A percentile compares a stretch with the other conserved stretches of the same genome.
These are phyloP conservation scores for Paecilomyces sp. DNA, from an alignment of 2,329 filamentous ascomycete genomes.

Conservation along the genomic window DNA sequence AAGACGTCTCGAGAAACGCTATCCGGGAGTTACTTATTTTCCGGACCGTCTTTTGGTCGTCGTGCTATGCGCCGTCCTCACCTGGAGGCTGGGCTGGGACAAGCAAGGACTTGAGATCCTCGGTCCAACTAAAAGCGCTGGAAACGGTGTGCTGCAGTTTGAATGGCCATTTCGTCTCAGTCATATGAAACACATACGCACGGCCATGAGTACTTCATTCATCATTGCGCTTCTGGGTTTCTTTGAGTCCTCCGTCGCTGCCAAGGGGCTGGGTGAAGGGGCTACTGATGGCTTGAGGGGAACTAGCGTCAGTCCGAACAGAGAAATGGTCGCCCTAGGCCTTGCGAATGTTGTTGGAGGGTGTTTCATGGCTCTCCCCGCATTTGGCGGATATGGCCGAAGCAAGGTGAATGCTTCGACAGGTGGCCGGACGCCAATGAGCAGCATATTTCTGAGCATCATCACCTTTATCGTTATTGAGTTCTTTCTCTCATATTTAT, in stretches of 20 bases:
- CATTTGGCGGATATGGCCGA: constrained; percentile 91
- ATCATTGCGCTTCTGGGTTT: constrained; percentile 94
- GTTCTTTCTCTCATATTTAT: constrained; percentile 83
- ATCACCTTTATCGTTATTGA: constrained; percentile 75
- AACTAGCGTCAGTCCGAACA: constrained; percentile 80
- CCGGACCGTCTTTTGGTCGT: constrained; percentile 90
- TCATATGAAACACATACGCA: constrained; percentile 74
- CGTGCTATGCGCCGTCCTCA: constrained; percentile 71
- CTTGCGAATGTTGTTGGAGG: constrained; percentile 85
- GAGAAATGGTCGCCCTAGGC: constrained; percentile 87
- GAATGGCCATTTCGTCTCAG: constrained; percentile 74
- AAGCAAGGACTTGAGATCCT: constrained; percentile 73
- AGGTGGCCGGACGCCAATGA: constrained; percentile 88
- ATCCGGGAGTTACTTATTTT: constrained; percentile 74
- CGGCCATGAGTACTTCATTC: constrained; percentile 84
- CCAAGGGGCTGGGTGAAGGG: constrained; percentile 70
- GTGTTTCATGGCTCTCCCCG: constrained; percentile 85
- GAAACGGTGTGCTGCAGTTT: constrained; percentile 67
- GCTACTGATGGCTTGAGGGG: constrained; percentile 62
- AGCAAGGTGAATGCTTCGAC: constrained; percentile 94
- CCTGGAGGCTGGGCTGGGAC: constrained; percentile 73
- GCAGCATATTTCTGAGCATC: constrained; percentile 75
- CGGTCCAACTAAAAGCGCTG: constrained; percentile 68
- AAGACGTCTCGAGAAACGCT: constrained; percentile 68
- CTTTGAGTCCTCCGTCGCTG: constrained; percentile 94